Evolutionary conservation across 2,329 filamentous ascomycete species (phyloP), one percentile per base, ranked within the genome.

Genomic region (Scytalidium sp.): DNA sequence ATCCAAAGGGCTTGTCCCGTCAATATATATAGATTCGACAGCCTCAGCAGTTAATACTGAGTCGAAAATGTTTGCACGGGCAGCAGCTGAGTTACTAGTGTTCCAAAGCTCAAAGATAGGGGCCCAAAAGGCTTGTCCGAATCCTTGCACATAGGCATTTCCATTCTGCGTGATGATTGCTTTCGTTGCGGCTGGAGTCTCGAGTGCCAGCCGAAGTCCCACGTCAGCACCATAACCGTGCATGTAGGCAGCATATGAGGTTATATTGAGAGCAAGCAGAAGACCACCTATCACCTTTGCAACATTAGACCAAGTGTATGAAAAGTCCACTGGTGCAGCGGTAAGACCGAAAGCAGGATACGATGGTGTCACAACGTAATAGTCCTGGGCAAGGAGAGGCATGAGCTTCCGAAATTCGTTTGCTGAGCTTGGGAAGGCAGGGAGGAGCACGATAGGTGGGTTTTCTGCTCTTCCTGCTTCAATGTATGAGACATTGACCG

Each of bases 111-210:
- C 20, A 11, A 23, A 20, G 2, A 46, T 39, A 22, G 44, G 44
- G 2, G 23, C 44, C 44, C 44, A 46, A 21, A 48, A 29, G 8
- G 25, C 25, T n/a, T n/a, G n/a, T 0, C 71, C 72, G 7, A 83
- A 65, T 3, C 79, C 80, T 50, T 79, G 76, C 11, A 57, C 63
- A 56, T 83, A 83, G 17, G 79, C 78, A 56, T 83, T 84, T 41
- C 79, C 80, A 59, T 81, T 82, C 58, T 83, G 80, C 4, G 71
- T 67, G 45, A 83, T 68, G 52, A 83, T 75, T 13, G 76, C 75
- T 21, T 67, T 66, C 48, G 82, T 65, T 13, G 68, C 65, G 1
- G 71, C 61, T 0, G 75, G 73, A 1, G 72, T 67, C 40, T 71
- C 53, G 2, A 80, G 67, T 0, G 78, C 25, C 7, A 29, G 25